Evolutionary conservation across 345 rosid genomes (phyloP).

Genomic region (Noccaea caerulescens): DNA sequence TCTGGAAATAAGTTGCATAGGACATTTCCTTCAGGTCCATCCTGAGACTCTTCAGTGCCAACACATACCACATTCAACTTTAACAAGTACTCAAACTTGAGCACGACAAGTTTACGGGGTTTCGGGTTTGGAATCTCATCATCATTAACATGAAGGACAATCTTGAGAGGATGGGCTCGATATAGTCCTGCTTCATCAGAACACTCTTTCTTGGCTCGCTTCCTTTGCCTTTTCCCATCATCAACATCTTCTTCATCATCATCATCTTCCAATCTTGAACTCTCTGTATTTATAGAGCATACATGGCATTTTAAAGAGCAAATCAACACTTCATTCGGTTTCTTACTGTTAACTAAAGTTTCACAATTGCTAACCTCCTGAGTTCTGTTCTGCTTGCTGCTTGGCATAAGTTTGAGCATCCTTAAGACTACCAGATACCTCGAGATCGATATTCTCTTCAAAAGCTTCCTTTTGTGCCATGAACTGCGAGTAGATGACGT

Average conservation of each 20-base stretch:
- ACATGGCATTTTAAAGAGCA: conserved; percentile 45
- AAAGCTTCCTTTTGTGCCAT: conserved; percentile 88
- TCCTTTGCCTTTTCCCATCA: conserved; percentile 79
- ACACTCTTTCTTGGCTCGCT: conserved; percentile 67
- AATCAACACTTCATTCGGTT: neutral
- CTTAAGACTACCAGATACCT: conserved; percentile 74
- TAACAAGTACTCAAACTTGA: conserved; percentile 77
- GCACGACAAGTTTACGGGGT: conserved; percentile 54
- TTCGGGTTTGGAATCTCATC: conserved; percentile 67
- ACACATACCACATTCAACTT: conserved; percentile 85
- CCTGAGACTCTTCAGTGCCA: conserved; percentile 63
- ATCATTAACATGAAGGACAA: conserved; percentile 66
- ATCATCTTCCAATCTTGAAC: conserved; percentile 59
- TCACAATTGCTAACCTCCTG: conserved; percentile 47
- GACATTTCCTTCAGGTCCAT: conserved; percentile 58
- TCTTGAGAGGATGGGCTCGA: conserved; percentile 73
- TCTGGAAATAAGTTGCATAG: conserved; percentile 79
- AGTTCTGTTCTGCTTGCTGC: conserved; percentile 73
- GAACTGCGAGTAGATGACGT: conserved; percentile 79
- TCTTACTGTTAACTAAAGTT: neutral
- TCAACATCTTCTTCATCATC: conserved; percentile 80
- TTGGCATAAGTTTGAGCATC: conserved; percentile 76
- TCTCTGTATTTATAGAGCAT: conserved; percentile 56
- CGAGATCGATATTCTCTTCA: conserved; percentile 71
- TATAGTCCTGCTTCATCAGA: conserved; percentile 61